Evolutionary conservation across 257 asterid genomes (phyloP).

Genomic region (Plantago major): DNA sequence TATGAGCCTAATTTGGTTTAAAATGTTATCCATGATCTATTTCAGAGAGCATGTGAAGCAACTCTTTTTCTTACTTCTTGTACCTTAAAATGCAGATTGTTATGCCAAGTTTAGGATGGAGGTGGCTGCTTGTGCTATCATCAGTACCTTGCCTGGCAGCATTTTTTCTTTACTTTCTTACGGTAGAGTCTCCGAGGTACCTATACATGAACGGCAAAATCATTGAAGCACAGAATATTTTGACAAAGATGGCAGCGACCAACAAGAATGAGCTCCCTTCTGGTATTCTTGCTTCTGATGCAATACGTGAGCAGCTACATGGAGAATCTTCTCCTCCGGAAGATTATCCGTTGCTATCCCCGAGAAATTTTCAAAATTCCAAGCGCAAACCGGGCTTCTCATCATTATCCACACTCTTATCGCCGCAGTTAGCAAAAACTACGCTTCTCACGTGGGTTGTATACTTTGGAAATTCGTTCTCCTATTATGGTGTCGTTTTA

Average conservation of each 20-base stretch:
- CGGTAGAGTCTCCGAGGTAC: conserved; percentile 69
- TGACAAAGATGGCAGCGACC: conserved; percentile 43
- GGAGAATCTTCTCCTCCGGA: conserved; percentile 25
- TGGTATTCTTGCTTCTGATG: conserved; percentile 48
- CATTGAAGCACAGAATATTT: conserved; percentile 39
- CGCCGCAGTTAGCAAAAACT: conserved; percentile 39
- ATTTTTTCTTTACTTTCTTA: conserved; percentile 43
- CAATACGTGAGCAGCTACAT: conserved; percentile 19
- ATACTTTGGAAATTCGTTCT: conserved; percentile 48
- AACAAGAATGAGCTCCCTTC: conserved; percentile 49
- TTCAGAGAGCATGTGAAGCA: neutral
- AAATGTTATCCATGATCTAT: neutral
- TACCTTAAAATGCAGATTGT: conserved; percentile 35
- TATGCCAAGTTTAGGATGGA: conserved; percentile 72
- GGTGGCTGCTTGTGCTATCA: conserved; percentile 72
- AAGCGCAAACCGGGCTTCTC: conserved; percentile 29
- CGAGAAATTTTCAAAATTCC: conserved; percentile 7
- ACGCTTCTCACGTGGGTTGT: conserved; percentile 57
- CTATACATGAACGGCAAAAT: conserved; percentile 43
- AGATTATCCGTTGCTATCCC: conserved; percentile 28
- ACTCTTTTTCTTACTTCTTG: neutral
- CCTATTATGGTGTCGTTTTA: conserved; percentile 52
- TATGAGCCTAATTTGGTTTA: neutral
- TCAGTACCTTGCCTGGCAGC: conserved; percentile 60
- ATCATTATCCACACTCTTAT: conserved; percentile 35